Base-by-base conservation (phyloP, 2,329 filamentous ascomycete species). In the Bipolaris bicolor region DNA sequence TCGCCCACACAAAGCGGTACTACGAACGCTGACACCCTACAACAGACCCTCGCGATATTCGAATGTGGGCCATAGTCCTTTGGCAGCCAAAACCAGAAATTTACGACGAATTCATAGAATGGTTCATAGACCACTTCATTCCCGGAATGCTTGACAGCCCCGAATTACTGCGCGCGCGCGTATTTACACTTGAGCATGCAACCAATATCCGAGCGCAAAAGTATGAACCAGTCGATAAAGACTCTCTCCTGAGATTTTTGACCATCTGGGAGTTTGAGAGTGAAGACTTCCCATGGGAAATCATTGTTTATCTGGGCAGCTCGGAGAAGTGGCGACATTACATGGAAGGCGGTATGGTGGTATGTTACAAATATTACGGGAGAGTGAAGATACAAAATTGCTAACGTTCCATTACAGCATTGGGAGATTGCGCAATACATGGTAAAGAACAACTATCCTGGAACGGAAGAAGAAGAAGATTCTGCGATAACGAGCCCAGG, bases 221-320 rank as follows among this genome's bases (percentile, higher is more conserved):
- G 20, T 39, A 54, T 39, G 33, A 52, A 36, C 24, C 49, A 39
- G 29, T 58, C 3, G 49, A 58, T 7, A 45, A 43, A 3, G 36
- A 43, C 4, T 40, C 51, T 9, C 43, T 60, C 39, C 53, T 58
- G n/a, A 58, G 56, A n/a, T 65, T 63, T 51, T 50, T 65, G 43
- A 63, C 60, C 2, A 50, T 65, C 6, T 65, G 58, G 62, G 62
- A 65, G 34, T 63, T 61, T 40, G 58, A 58, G 18, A 57, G 39
- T 13, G 58, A 60, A 13, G 62, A 65, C 1, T 22, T 65, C 24
- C 62, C 62, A 7, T 65, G 62, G 62, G 62, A 65, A 22, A 48
- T 63, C 3, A 15, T 65, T 22, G 51, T 65, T n/a, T 61, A 61
- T 15, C 46, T 65, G 16, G 62, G 62, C 1, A 57, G 55, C 26